A percentile compares a stretch with the other conserved stretches of the same genome.
Conservation (phyloP, 1,284 basidiomycete genomes). For the Sutorius eximius region DNA sequence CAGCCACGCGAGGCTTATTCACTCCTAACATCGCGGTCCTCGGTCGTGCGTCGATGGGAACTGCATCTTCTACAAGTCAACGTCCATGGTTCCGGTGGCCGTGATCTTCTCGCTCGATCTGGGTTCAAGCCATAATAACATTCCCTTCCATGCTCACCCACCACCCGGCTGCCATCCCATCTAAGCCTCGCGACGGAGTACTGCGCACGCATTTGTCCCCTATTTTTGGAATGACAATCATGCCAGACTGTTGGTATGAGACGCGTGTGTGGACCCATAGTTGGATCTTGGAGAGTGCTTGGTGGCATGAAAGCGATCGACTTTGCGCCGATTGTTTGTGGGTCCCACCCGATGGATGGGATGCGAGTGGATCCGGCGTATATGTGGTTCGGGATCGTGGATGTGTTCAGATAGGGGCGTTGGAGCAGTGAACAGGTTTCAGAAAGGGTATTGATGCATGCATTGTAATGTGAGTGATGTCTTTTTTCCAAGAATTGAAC, state of each 20-base stretch:
- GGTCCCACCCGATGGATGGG: constrained; percentile 1
- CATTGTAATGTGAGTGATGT: no score
- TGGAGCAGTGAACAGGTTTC: no score
- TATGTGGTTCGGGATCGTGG: background rate
- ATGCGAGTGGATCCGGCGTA: background rate
- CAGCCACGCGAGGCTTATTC: background rate
- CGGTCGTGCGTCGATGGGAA: background rate
- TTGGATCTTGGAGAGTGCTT: constrained; percentile 1
- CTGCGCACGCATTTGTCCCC: background rate
- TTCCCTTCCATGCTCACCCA: no score
- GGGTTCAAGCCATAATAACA: constrained; percentile 4
- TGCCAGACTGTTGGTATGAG: no score
- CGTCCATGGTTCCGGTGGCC: background rate
- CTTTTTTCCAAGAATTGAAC: no score
- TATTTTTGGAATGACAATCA: background rate
- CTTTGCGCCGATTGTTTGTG: constrained; percentile 1
- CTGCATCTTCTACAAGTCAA: background rate
- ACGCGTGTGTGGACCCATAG: background rate
- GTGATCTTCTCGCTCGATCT: constrained; percentile 1
- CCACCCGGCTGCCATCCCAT: constrained; percentile 2
- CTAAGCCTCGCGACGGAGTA: background rate
- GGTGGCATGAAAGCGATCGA: constrained; percentile 6
- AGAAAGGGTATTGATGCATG: no score
- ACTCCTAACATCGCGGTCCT: constrained; percentile 7
- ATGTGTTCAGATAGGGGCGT: no score